Base-by-base conservation (phyloP, 1,284 basidiomycete species). In the Athelia psychrophila region DNA sequence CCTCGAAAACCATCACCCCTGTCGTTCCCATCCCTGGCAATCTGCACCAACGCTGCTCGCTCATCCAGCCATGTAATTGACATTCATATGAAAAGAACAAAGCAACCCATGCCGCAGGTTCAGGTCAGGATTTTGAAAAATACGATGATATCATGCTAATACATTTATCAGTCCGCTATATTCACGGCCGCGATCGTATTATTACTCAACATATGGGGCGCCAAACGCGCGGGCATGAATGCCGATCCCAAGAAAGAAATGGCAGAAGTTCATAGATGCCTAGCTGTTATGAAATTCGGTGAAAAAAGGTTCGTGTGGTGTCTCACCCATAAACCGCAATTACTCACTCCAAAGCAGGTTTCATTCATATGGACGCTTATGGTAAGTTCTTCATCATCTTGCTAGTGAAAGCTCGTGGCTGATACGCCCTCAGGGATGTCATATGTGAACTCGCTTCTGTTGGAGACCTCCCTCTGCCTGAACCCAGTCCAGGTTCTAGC, bases 31-130 rank as follows among this genome's bases (percentile, higher is more conserved):
- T 91, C 88, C 0, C 74, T 93, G 15, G 86, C 90, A 0, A 92
- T 94, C 47, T 93, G 91, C 64, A 86, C 86, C 16, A 93, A 91
- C 55, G 91, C 91, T 1, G 88, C 91, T 0, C 75, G 91, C n/a
- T 85, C 86, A 2, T 89, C 85, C 54, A 82, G 80, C 38, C 89
- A 89, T 61, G 78, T 93, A 27, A 71, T 86, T 20, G 84, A 91
- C 57, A 70, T 78, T 3, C 75, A 78, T 52, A 67, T 71, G 51
- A 69, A 65, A 50, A 68, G 78, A 24, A 60, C 67, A 2, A 55
- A 46, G 3, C 40, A 58, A 19, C 57, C 63, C 10, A 56, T 59
- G 10, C 69, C 77, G 10, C 77, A 74, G 25, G 66, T 77, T 16
- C 76, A 77, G 58, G 79, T 77, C 53, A 30, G 70, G 59, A 30